Evolutionary conservation across 1,284 basidiomycete genomes (phyloP).

Genomic region (Cryptococcus sp.): DNA sequence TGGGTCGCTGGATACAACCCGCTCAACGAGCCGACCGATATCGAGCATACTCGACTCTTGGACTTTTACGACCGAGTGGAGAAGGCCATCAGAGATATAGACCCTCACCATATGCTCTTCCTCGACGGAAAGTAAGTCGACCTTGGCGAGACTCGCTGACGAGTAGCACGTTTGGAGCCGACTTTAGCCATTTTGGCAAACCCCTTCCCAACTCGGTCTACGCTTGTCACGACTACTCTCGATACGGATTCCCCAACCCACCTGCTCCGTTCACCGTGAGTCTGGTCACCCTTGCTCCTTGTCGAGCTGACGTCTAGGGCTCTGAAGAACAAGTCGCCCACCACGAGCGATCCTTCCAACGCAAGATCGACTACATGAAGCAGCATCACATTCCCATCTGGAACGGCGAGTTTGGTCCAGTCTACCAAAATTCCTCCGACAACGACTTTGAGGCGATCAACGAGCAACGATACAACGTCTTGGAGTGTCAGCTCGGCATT

Average conservation of each 20-base stretch:
- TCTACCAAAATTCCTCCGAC: conserved; percentile 35
- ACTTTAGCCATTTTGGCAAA: conserved; percentile 59
- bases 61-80: conserved; percentile 60
- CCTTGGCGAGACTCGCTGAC: no score
- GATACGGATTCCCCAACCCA: conserved; percentile 52
- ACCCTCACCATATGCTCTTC: conserved; percentile 56
- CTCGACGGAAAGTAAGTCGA: conserved; percentile 21
- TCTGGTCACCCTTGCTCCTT: background rate
- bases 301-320: conserved; percentile 10
- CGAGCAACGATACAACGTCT: conserved; percentile 57
- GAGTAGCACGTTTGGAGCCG: conserved; percentile 64
- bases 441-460: conserved; percentile 58
- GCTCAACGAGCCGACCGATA: conserved; percentile 68
- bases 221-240: conserved; percentile 67
- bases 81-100: conserved; percentile 60
- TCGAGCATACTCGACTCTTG: conserved; percentile 49
- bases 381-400: conserved; percentile 14
- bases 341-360: conserved; percentile 52
- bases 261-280: conserved; percentile 49
- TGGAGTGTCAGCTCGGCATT: conserved; percentile 65
- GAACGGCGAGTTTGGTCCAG: conserved; percentile 57
- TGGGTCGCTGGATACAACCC: conserved; percentile 65
- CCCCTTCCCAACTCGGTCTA: conserved; percentile 58
- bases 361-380: conserved; percentile 50
- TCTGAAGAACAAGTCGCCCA: conserved; percentile 52